These are phyloP conservation scores for Podila epigama DNA, from an alignment of 192 early-diverging fungal species.

Conservation along the genomic window DNA sequence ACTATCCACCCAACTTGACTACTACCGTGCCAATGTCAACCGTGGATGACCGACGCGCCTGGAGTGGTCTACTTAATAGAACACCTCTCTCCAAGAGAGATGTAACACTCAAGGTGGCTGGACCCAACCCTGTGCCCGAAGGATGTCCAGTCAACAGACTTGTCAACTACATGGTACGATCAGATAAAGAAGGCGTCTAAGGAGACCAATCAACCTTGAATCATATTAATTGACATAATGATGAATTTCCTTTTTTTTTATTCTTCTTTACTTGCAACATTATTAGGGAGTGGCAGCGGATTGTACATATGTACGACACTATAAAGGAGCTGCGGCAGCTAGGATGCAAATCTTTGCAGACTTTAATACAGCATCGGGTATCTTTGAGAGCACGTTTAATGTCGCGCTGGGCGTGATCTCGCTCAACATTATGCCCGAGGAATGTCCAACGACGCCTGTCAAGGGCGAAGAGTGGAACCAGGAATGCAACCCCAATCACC, in stretches of 20 bases:
- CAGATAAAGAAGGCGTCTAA: neutral
- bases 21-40: constrained; percentile 11
- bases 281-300: constrained; percentile 77
- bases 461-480: constrained; percentile 73
- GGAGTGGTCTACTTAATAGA: constrained; percentile 9
- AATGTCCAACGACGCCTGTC: constrained; percentile 61
- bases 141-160: constrained; percentile 48
- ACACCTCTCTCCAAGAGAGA: constrained; percentile 9
- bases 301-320: constrained; percentile 69
- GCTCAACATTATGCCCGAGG: constrained; percentile 71
- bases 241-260: neutral
- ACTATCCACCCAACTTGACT: constrained; percentile 41
- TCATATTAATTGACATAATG: neutral
- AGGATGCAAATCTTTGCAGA: constrained; percentile 78
- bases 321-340: constrained; percentile 61
- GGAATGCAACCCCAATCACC: constrained; percentile 74
- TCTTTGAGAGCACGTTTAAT: constrained; percentile 88
- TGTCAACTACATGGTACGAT: constrained; percentile 51
- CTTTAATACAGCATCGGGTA: constrained; percentile 82
- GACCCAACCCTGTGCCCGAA: constrained; percentile 35
- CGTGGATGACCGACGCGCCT: constrained; percentile 14
- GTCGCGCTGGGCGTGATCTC: constrained; percentile 81
- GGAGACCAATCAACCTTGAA: neutral
- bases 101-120: constrained; percentile 22
- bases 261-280: constrained; percentile 3